Evolutionary conservation across 148 eudicot genomes (phyloP).

Genomic region (Rhododendron henanense): DNA sequence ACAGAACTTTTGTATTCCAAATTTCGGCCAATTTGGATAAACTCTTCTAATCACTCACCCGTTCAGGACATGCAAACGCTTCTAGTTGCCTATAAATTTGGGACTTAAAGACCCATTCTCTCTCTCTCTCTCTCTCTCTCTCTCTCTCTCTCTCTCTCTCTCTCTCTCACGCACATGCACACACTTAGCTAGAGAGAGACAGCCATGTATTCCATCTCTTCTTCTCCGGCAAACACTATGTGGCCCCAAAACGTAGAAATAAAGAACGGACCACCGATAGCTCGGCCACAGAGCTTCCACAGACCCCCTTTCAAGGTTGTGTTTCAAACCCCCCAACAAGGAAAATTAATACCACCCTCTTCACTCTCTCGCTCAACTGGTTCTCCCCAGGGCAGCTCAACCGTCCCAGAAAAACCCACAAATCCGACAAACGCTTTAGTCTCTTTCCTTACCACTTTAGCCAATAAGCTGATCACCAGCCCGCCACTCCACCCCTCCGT

Average conservation of each 20-base stretch:
- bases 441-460: neutral
- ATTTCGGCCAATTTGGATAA: no score
- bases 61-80: no score
- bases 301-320: neutral
- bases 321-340: neutral
- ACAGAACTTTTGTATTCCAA: no score
- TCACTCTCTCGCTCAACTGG: no score
- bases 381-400: no score
- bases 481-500: conserved; percentile 8
- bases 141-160: neutral
- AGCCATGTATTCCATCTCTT: neutral
- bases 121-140: no score
- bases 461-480: neutral
- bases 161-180: neutral
- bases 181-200: neutral
- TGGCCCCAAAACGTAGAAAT: neutral
- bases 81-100: no score
- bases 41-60: no score
- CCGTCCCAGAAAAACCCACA: no score
- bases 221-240: neutral
- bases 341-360: no score
- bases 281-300: neutral
- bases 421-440: neutral
- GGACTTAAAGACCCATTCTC: neutral
- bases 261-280: neutral